Conservation (phyloP, 371 early-diverging fungal species). For the Circinella minor region DNA sequence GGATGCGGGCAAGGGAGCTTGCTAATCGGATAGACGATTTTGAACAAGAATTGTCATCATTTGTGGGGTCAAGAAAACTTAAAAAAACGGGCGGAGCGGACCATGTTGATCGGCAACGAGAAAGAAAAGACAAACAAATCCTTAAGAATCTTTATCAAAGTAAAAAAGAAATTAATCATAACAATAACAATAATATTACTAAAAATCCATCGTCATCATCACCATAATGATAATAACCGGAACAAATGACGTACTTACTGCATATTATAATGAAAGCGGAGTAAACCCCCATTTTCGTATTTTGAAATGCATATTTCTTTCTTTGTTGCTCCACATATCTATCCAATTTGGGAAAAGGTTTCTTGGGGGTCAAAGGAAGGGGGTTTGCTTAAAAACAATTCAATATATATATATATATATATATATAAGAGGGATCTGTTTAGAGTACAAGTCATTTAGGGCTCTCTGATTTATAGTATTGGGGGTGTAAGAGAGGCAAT, state of each 20-base stretch:
- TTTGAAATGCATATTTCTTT: neutral
- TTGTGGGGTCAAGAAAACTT: slow-evolving; percentile 66
- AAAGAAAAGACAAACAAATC: slow-evolving; percentile 56
- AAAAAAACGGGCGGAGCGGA: slow-evolving; percentile 71
- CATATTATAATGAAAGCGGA: slow-evolving; percentile 2
- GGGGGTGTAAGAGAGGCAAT: too few relatives aligned
- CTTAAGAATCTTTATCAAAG: slow-evolving; percentile 41
- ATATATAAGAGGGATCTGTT: too few relatives aligned
- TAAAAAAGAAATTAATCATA: neutral
- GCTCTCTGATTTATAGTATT: neutral
- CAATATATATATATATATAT: too few relatives aligned
- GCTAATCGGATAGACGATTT: slow-evolving; percentile 71
- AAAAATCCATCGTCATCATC: neutral
- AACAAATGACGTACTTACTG: slow-evolving; percentile 15
- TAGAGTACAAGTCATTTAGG: neutral
- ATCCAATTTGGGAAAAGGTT: slow-evolving; percentile 3
- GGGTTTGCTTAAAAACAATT: too few relatives aligned
- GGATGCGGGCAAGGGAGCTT: slow-evolving; percentile 67
- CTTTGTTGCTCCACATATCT: neutral
- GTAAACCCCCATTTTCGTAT: neutral
- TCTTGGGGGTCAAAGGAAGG: too few relatives aligned
- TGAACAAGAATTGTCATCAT: slow-evolving; percentile 69
- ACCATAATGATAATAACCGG: neutral
- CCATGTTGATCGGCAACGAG: slow-evolving; percentile 15
- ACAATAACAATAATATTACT: slow-evolving; percentile 4